These are phyloP conservation scores for Pseudocercospora musae DNA, from an alignment of 2,329 filamentous ascomycete genomes.

Conservation along the genomic window DNA sequence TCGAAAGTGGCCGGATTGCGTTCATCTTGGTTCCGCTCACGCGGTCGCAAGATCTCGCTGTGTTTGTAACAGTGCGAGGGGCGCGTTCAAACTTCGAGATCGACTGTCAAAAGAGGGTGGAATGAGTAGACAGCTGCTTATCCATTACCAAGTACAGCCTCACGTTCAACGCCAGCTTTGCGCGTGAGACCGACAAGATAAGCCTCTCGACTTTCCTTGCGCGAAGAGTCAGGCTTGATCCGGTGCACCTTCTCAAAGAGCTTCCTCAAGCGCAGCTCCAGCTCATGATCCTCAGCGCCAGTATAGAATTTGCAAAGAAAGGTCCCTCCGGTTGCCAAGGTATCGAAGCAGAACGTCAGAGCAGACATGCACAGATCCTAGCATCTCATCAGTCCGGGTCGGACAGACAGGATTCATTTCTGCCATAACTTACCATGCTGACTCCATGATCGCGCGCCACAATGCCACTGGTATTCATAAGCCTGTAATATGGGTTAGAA, in stretches of 20 bases:
- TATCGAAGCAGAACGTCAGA: conserved; percentile 79
- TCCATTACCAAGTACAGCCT: conserved; percentile 40
- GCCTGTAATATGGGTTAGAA: conserved; percentile 94
- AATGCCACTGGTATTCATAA: conserved; percentile 98
- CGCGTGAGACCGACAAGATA: conserved; percentile 79
- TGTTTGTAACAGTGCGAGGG: too few species aligned
- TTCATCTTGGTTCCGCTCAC: too few species aligned
- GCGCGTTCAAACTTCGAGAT: too few species aligned
- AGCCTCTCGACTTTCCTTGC: conserved; percentile 69
- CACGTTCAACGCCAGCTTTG: conserved; percentile 51
- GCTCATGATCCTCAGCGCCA: conserved; percentile 74
- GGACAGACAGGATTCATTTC: neutral
- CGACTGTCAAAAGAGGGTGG: too few species aligned
- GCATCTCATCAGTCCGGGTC: neutral
- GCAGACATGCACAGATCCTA: conserved; percentile 89
- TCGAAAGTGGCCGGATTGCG: too few species aligned
- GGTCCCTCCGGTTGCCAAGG: conserved; percentile 75
- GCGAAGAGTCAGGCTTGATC: conserved; percentile 88
- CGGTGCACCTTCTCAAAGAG: conserved; percentile 78
- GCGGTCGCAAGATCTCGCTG: too few species aligned
- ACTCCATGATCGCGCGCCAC: conserved; percentile 82
- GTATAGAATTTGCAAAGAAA: conserved; percentile 99
- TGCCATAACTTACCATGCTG: conserved; percentile 71
- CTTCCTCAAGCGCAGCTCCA: conserved; percentile 71
- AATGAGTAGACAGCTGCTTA: conserved; percentile 4